Percentiles rank a stretch among this genome's conserved stretches.
phyloP scores from a whole-genome alignment of 257 asterid genomes.

The Solanum etuberosum region DNA sequence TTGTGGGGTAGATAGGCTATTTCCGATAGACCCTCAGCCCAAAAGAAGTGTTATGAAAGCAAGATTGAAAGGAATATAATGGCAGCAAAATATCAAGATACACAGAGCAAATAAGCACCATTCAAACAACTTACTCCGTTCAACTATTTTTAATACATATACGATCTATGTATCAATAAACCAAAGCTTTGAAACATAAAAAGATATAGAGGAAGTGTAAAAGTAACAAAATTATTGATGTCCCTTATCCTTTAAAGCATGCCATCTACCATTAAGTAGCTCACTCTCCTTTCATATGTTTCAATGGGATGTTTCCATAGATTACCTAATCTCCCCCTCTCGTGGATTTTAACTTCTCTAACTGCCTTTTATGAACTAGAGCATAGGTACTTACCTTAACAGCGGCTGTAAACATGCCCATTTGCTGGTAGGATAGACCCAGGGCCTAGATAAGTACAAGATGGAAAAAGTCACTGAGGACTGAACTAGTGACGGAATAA shows the following conservation, averaged over 20 bases:
- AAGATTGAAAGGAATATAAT: not conserved
- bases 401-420: conserved; percentile 99
- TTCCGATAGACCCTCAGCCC: not conserved
- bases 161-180: not conserved
- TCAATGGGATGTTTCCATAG: not conserved
- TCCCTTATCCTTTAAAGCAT: not conserved
- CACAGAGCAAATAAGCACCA: not conserved
- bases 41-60: not conserved
- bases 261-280: not conserved
- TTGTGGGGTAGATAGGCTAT: not conserved
- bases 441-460: conserved; percentile 38
- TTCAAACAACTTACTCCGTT: not conserved
- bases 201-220: not conserved
- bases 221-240: not conserved
- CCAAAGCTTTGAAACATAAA: not conserved
- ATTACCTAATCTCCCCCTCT: not conserved
- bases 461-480: conserved; percentile 5
- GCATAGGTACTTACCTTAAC: conserved; percentile 45
- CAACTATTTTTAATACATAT: not conserved
- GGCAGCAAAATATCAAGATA: not conserved
- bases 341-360: not conserved
- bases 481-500: not conserved
- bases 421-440: conserved; percentile 83
- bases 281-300: not conserved
- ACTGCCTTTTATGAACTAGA: not conserved